Conservation (phyloP, 805 yeast species). For the Starmerella sp. region DNA sequence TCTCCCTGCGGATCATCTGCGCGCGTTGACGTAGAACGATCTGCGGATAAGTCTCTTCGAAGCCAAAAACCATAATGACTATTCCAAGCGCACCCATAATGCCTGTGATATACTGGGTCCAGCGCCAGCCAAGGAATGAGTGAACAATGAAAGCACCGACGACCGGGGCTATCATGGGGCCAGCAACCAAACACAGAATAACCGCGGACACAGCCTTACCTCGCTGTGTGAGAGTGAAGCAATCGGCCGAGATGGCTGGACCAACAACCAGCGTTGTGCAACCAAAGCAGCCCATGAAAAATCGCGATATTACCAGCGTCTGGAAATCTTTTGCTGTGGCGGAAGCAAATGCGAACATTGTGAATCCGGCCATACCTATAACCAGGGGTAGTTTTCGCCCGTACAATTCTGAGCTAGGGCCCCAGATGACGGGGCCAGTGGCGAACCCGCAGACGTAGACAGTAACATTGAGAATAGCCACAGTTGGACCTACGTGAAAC, state of each 20-base stretch:
- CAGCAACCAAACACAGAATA: slow-evolving; percentile 37
- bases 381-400: slow-evolving; percentile 41
- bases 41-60: slow-evolving; percentile 33
- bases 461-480: slow-evolving; percentile 44
- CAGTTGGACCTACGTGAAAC: slow-evolving; percentile 38
- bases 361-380: slow-evolving; percentile 26
- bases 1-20: slow-evolving; percentile 51
- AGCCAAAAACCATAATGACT: slow-evolving; percentile 31
- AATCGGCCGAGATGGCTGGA: slow-evolving; percentile 51
- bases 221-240: slow-evolving; percentile 40
- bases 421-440: slow-evolving; percentile 55
- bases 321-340: slow-evolving; percentile 43
- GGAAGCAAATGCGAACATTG: slow-evolving; percentile 38
- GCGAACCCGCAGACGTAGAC: slow-evolving; percentile 57
- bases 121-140: slow-evolving; percentile 41
- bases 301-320: slow-evolving; percentile 43
- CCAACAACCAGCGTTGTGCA: slow-evolving; percentile 50
- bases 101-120: slow-evolving; percentile 44
- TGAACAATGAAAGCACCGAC: slow-evolving; percentile 34
- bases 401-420: slow-evolving; percentile 44
- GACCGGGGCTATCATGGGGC: slow-evolving; percentile 39
- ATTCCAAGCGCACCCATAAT: slow-evolving; percentile 32
- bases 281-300: slow-evolving; percentile 49
- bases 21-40: slow-evolving; percentile 57
- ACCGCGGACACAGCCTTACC: slow-evolving; percentile 45